A percentile compares a stretch with the other conserved stretches of the same genome.
These are phyloP conservation scores for Thielaviopsis punctulata DNA, from an alignment of 2,329 filamentous ascomycete genomes.

Conservation along the genomic window DNA sequence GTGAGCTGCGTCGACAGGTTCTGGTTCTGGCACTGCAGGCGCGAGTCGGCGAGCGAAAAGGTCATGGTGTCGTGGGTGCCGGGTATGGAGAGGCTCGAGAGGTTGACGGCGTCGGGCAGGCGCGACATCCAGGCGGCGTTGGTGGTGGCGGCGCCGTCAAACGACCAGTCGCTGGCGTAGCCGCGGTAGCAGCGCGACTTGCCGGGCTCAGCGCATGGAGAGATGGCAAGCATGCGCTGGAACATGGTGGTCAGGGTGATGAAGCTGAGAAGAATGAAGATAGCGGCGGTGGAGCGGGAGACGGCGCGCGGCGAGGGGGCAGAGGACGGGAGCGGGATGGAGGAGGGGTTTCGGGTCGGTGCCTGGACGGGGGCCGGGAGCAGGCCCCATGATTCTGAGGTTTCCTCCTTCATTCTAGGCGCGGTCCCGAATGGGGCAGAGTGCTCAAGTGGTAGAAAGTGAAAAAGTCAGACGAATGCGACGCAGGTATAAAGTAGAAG, in stretches of 20 bases:
- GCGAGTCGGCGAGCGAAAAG: slow-evolving; percentile 21
- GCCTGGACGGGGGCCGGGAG: neutral
- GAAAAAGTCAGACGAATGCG: too few relatives aligned
- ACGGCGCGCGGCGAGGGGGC: neutral
- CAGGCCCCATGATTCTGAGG: neutral
- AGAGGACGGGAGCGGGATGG: neutral
- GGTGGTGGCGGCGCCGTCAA: slow-evolving; percentile 18
- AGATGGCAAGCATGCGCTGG: slow-evolving; percentile 15
- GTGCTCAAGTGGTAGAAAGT: too few relatives aligned
- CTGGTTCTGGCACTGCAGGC: slow-evolving; percentile 31
- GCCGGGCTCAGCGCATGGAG: slow-evolving; percentile 15
- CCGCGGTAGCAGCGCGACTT: slow-evolving; percentile 18
- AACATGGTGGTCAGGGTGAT: slow-evolving; percentile 14
- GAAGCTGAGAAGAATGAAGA: slow-evolving; percentile 7
- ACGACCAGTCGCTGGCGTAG: slow-evolving; percentile 24
- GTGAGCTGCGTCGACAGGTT: slow-evolving; percentile 27
- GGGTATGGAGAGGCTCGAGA: slow-evolving; percentile 30
- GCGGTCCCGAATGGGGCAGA: too few relatives aligned
- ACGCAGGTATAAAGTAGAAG: too few relatives aligned
- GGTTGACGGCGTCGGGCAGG: slow-evolving; percentile 23
- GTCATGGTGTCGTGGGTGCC: slow-evolving; percentile 37
- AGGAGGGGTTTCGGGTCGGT: neutral
- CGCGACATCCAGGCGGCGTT: slow-evolving; percentile 26
- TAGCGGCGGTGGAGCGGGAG: slow-evolving; percentile 2
- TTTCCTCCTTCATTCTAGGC: neutral